phyloP scores from a whole-genome alignment of 164 flowering plant genomes.

The Annona squamosa region DNA sequence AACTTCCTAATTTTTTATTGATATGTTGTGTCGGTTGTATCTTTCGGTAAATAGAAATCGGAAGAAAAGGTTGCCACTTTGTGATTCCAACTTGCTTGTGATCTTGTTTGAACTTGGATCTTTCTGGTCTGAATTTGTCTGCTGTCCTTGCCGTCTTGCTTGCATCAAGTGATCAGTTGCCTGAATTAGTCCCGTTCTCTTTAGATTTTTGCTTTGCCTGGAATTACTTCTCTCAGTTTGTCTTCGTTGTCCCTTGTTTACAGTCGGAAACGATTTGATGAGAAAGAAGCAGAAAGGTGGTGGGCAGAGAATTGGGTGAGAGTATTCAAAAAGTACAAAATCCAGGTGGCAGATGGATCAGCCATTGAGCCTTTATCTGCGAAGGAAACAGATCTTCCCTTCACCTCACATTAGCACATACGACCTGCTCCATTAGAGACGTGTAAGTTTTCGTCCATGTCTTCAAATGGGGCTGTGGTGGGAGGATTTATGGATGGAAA shows the following conservation, averaged over 20 bases:
- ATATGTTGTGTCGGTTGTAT: too few relatives aligned
- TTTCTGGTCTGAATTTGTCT: neutral
- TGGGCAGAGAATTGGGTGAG: slow-evolving; percentile 62
- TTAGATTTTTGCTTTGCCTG: neutral
- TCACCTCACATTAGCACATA: slow-evolving; percentile 3
- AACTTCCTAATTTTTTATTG: too few relatives aligned
- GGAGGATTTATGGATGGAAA: neutral
- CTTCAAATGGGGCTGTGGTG: slow-evolving; percentile 1
- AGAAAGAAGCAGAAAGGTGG: slow-evolving; percentile 82
- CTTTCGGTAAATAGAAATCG: too few relatives aligned
- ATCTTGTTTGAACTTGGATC: too few relatives aligned
- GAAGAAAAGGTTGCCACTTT: too few relatives aligned
- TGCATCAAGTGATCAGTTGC: neutral
- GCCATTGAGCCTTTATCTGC: slow-evolving; percentile 4
- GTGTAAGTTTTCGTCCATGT: slow-evolving; percentile 14
- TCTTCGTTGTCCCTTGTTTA: neutral
- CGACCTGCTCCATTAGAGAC: slow-evolving; percentile 7
- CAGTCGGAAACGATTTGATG: slow-evolving; percentile 73
- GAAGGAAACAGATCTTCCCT: slow-evolving; percentile 1
- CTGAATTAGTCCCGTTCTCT: neutral
- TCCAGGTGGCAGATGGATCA: slow-evolving; percentile 14
- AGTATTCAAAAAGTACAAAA: slow-evolving; percentile 53
- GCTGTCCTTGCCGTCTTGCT: neutral
- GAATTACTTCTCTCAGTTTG: neutral
- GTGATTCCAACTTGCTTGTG: too few relatives aligned